Conservation (phyloP, 306 rosid species). For the Citrullus amarus region DNA sequence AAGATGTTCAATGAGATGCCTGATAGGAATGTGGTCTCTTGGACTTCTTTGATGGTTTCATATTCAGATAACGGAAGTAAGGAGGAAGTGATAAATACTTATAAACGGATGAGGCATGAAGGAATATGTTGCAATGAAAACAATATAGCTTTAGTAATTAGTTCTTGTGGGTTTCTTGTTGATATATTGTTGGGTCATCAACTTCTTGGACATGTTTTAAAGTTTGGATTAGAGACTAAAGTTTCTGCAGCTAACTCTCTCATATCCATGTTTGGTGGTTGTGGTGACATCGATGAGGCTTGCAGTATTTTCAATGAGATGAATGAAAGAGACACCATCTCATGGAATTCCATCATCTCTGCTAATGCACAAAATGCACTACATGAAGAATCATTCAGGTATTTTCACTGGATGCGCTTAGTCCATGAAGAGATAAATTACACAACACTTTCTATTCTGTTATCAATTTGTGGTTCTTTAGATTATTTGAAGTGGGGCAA, state of each 20-base stretch:
- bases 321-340: conserved; percentile 61
- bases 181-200: conserved; percentile 55
- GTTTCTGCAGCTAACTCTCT: conserved; percentile 75
- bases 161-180: conserved; percentile 57
- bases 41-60: conserved; percentile 89
- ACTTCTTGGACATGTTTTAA: conserved; percentile 51
- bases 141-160: conserved; percentile 48
- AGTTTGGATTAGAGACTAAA: conserved; percentile 46
- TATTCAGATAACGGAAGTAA: conserved; percentile 39
- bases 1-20: conserved; percentile 61
- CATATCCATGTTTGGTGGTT: conserved; percentile 62
- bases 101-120: conserved; percentile 32
- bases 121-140: conserved; percentile 51
- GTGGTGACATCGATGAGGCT: conserved; percentile 41
- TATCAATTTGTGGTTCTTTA: conserved; percentile 43
- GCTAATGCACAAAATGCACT: conserved; percentile 46
- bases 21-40: conserved; percentile 71
- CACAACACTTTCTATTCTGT: conserved; percentile 49
- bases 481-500: conserved; percentile 65
- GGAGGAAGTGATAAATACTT: conserved; percentile 38
- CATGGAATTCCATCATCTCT: conserved; percentile 86
- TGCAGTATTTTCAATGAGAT: conserved; percentile 51
- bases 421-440: conserved; percentile 32
- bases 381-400: conserved; percentile 45
- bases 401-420: conserved; percentile 44